A percentile compares a stretch with the other conserved stretches of the same genome.
Conservation (phyloP, 805 yeast genomes). For the Barnettozyma californica region DNA sequence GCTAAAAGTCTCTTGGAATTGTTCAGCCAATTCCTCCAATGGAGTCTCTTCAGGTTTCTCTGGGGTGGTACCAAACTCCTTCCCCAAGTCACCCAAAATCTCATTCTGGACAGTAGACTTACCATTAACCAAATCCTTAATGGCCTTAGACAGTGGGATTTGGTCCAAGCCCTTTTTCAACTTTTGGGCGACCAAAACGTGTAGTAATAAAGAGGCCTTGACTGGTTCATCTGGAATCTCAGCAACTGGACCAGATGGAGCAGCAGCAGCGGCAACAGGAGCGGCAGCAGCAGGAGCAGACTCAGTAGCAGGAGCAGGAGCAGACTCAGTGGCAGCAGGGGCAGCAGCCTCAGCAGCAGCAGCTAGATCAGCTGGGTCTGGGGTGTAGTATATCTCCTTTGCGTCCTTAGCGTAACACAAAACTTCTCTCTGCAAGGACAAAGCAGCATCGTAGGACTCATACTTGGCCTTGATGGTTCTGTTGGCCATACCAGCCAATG, state of each 20-base stretch:
- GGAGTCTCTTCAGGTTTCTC: conserved; percentile 99
- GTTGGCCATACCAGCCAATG: conserved; percentile 97
- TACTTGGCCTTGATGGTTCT: conserved; percentile 91
- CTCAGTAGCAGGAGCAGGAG: conserved; percentile 48
- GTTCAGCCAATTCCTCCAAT: conserved; percentile 89
- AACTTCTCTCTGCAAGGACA: conserved; percentile 81
- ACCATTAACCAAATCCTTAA: conserved; percentile 97
- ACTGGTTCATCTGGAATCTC: conserved; percentile 87
- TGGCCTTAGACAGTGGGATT: conserved; percentile 84
- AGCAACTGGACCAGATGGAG: conserved; percentile 76
- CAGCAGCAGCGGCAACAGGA: conserved; percentile 55
- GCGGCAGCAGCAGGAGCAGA: conserved; percentile 55
- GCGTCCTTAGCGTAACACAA: conserved; percentile 94
- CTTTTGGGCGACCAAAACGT: conserved; percentile 91
- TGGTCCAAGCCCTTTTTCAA: conserved; percentile 86
- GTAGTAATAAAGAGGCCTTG: conserved; percentile 75
- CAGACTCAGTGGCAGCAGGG: conserved; percentile 33
- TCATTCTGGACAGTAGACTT: conserved; percentile 98
- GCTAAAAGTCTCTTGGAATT: conserved; percentile 83
- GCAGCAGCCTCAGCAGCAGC: conserved; percentile 28
- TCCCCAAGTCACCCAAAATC: conserved; percentile 96
- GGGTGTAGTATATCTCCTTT: conserved; percentile 92
- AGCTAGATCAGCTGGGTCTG: conserved; percentile 53
- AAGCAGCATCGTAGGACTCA: conserved; percentile 96
- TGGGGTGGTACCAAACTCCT: conserved; percentile 96